Base-by-base conservation (phyloP, 768 basidiomycete genomes). In the Leccinum incarnatum region DNA sequence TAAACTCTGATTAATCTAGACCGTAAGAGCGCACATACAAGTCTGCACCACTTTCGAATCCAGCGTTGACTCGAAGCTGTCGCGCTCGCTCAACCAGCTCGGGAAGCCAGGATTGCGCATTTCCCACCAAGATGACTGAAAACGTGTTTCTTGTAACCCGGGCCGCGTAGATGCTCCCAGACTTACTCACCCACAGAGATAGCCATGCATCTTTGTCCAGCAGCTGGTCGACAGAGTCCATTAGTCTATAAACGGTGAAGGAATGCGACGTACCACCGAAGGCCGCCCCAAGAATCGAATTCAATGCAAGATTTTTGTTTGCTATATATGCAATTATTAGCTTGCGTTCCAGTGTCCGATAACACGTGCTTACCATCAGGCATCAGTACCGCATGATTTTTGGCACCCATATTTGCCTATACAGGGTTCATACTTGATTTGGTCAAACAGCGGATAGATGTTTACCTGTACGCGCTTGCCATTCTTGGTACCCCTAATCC, bases 171-270 rank as follows among this genome's bases (percentile, higher is more conserved):
- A 8, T 48, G 17, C 40, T 27, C 15, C 9, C 12, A 53, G 9
- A 46, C 42, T 27, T 25, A 63, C 86, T 67, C 62, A 89, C 93
- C 90, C 32, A 95, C 93, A 12, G 94, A 96, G 46, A 96, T 77
- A 12, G 94, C 95, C 95, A 97, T 98, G 76, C 95, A 98, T 57
- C 97, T 84, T 72, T 98, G 96, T 12, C 96, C 96, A 30, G 96
- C 96, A 63, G 96, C 96, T 83, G 69, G 62, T 42, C 25, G 37
- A 62, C 61, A 71, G 12, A 46, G 55, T 70, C 71, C 19, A 69
- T 65, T n/a, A 46, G 55, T 30, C 40, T 53, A 51, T 19, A 58
- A 69, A 62, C 53, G 55, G 64, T 36, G 69, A 73, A 42, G 62
- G 30, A 56, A 52, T 49, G 54, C 40, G 23, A 51, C 78, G 65